Evolutionary conservation across 2,329 filamentous ascomycete genomes (phyloP).

Genomic region (Aspergillus persii): DNA sequence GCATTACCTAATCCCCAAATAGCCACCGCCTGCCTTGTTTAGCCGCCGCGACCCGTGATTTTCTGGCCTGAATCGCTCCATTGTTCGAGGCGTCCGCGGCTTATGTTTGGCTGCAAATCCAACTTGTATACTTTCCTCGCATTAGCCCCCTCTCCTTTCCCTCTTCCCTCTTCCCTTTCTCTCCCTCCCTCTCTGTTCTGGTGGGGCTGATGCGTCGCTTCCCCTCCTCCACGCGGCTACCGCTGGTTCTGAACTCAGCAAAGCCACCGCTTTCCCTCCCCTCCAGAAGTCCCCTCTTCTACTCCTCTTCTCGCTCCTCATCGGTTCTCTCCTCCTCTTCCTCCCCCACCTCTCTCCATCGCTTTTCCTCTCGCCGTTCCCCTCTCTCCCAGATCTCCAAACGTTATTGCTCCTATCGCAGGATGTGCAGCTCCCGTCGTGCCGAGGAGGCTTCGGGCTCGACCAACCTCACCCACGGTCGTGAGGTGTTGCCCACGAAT

Average conservation of each 20-base stretch:
- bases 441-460: constrained; percentile 55
- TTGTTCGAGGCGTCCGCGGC: neutral
- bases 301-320: constrained; percentile 17
- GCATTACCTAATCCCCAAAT: neutral
- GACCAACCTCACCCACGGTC: constrained; percentile 61
- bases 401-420: constrained; percentile 72
- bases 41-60: neutral
- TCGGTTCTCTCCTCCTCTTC: constrained; percentile 21
- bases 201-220: constrained; percentile 32
- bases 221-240: constrained; percentile 29
- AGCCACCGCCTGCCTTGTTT: neutral
- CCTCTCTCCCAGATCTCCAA: constrained; percentile 34
- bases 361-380: constrained; percentile 22
- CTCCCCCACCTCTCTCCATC: constrained; percentile 17
- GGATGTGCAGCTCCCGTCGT: constrained; percentile 69
- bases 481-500: constrained; percentile 86
- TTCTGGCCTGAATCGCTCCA: neutral
- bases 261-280: constrained; percentile 33
- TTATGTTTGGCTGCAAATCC: neutral
- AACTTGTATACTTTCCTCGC: neutral
- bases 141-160: neutral
- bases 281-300: constrained; percentile 27
- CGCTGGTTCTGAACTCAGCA: constrained; percentile 33
- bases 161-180: neutral
- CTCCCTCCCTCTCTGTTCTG: constrained; percentile 10